A percentile compares a stretch with the other conserved stretches of the same genome.
These are phyloP conservation scores for Tulasnella calospora DNA, from an alignment of 768 basidiomycete species.

Conservation along the genomic window DNA sequence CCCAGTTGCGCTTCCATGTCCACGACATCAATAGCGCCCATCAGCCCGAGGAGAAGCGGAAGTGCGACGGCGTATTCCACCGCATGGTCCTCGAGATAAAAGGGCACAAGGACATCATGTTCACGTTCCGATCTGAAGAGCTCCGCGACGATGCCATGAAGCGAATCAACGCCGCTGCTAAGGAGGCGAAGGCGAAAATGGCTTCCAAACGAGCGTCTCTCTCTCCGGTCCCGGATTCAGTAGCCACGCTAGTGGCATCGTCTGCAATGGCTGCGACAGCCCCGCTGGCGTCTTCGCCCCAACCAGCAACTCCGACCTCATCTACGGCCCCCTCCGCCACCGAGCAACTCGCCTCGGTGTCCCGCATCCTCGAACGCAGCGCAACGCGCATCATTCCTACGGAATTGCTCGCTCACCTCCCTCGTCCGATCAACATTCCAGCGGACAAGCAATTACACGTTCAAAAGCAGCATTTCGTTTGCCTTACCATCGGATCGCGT, in stretches of 20 bases:
- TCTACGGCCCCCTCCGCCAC: constrained; percentile 17
- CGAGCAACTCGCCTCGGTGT: constrained; percentile 38
- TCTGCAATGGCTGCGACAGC: constrained; percentile 23
- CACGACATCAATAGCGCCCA: constrained; percentile 40
- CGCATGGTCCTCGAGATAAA: constrained; percentile 46
- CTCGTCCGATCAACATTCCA: constrained; percentile 51
- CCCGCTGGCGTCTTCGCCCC: background rate
- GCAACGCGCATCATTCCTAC: constrained; percentile 38
- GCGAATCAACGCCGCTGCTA: constrained; percentile 36
- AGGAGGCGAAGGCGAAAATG: constrained; percentile 3
- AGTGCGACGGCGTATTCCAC: constrained; percentile 15
- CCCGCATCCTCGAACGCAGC: constrained; percentile 46
- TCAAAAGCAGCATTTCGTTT: constrained; percentile 51
- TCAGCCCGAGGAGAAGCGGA: constrained; percentile 28
- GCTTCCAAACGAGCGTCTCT: background rate
- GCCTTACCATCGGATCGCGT: constrained; percentile 60
- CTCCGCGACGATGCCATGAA: constrained; percentile 46
- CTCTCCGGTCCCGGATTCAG: background rate
- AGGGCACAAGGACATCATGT: constrained; percentile 45
- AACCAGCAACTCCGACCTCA: background rate
- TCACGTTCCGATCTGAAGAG: constrained; percentile 46
- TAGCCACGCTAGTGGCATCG: constrained; percentile 22
- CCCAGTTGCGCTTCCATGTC: constrained; percentile 42
- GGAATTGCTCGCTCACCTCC: constrained; percentile 37
- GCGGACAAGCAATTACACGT: constrained; percentile 33